Evolutionary conservation across 1,284 basidiomycete genomes (phyloP), one percentile per base, ranked within the genome.

Genomic region (Cryptococcus wingfieldii): DNA sequence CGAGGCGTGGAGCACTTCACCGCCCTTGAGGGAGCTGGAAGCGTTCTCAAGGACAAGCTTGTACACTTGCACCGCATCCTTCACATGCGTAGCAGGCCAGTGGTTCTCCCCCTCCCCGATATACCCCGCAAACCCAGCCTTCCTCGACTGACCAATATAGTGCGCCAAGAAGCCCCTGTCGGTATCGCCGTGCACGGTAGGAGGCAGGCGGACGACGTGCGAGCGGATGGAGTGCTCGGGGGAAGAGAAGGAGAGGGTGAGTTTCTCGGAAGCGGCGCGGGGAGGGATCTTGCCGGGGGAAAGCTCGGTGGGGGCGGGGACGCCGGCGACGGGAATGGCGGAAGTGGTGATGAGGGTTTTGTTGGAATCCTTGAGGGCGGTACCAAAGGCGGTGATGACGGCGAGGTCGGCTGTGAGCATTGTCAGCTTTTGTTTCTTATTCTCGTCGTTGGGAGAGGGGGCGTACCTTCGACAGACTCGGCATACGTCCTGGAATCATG

Each of bases 1-100:
- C 7, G 60, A 58, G 2, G 50, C 63, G 51, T 75, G 70, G 3
- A 63, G 48, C 12, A 50, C 43, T 10, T 48, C 37, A 0, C 63
- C 65, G 2, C 50, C 50, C 2, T 58, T 51, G 2, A 55, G 48
- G 46, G 55, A 56, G 13, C 47, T 50, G 23, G 23, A 23, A 23
- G 23, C 23, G 41, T 53, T 58, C 23, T 66, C 64, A 19, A 70
- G 31, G 0, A 69, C 69, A 9, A 68, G 53, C n/a, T 59, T 54
- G 52, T 62, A 69, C 12, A 72, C 47, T 5, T n/a, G 46, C 0
- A 66, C 70, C 2, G 57, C 61, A 53, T 72, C 72, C 10, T 58
- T 34, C 27, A 63, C 59, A 34, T 34, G 31, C 31, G 31, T 25
- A 39, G 59, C 47, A 2, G 62, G 51, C 64, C 64, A 65, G 42